Base-by-base conservation (phyloP, 73 alveolate genomes). In the Paramecium caudatum region DNA sequence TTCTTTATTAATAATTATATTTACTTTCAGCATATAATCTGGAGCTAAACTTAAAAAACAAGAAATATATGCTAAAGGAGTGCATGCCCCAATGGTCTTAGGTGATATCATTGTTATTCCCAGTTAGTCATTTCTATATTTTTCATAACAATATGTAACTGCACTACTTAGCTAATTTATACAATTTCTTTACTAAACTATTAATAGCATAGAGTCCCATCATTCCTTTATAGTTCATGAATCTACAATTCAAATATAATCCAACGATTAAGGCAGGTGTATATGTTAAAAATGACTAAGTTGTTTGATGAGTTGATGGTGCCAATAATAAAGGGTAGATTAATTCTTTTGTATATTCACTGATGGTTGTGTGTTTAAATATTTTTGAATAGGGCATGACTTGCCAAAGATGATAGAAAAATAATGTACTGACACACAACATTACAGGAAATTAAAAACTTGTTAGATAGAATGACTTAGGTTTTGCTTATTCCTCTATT, bases 81-180 rank as follows among this genome's bases (percentile, higher is more conserved):
- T 86, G 47, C 65, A 70, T 0, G 93, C 93, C 16, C 93, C 90
- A 23, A 43, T 70, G 5, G 93, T 86, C 21, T 86, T 86, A 62
- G 93, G 93, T 1, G 90, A 47, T 0, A 86, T 41, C 93, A 86
- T 63, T 13, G 47, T 15, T n/a, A 86, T 50, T 3, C 90, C 90
- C 30, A 37, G 8, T 10, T 74, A 41, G 16, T 86, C 62, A 34
- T 63, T 55, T 61, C 69, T 69, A 12, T 86, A 32, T 62, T 78
- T 62, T 86, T 86, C 87, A n/a, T 86, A 86, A 6, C 36, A 86
- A 50, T 6, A 86, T 9, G 93, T 86, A 25, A 86, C 46, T 2
- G 65, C 90, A 62, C 82, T 47, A 23, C 90, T 83, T 19, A 55
- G 45, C 80, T 55, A 33, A 9, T 63, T 55, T 41, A 63, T 62